phyloP scores from a whole-genome alignment of 2,329 filamentous ascomycete species.

The Trichophyton mentagrophytes region DNA sequence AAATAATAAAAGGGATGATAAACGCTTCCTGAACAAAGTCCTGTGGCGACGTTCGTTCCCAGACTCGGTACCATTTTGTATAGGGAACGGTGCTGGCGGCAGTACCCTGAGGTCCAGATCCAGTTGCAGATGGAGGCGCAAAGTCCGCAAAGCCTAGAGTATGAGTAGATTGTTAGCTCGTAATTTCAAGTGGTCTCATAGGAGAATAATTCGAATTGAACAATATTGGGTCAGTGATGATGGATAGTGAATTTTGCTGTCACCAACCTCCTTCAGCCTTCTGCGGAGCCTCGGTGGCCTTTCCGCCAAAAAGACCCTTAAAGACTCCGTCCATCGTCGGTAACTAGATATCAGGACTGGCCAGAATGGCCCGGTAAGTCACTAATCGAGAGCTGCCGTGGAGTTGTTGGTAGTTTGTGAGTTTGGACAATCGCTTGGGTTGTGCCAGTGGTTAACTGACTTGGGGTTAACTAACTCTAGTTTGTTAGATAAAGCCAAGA shows the following conservation, averaged over 20 bases:
- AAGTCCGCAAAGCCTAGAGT: slow-evolving; percentile 12
- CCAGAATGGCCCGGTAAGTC: not conserved
- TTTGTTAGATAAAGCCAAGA: not conserved
- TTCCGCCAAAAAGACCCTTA: slow-evolving; percentile 1
- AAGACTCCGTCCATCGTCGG: not conserved
- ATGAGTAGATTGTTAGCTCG: not conserved
- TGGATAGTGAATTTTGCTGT: not conserved
- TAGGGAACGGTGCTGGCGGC: slow-evolving; percentile 49
- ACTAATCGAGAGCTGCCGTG: not conserved
- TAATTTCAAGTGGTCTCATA: not conserved
- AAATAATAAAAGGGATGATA: slow-evolving; percentile 59
- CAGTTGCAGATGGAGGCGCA: slow-evolving; percentile 11
- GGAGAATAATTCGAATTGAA: not conserved
- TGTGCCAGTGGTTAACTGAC: not conserved
- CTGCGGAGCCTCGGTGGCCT: not conserved
- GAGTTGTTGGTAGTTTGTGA: not conserved
- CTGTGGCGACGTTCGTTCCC: slow-evolving; percentile 70
- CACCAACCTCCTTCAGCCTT: slow-evolving; percentile 2
- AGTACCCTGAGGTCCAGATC: slow-evolving; percentile 29
- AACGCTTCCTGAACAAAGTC: slow-evolving; percentile 84
- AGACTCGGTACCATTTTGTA: slow-evolving; percentile 93
- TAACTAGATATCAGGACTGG: not conserved
- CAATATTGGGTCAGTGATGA: not conserved
- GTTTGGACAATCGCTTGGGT: not conserved
- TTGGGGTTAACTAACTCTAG: not conserved